Base-by-base conservation (phyloP, 331 rosid genomes). In the Phaseolus coccineus region DNA sequence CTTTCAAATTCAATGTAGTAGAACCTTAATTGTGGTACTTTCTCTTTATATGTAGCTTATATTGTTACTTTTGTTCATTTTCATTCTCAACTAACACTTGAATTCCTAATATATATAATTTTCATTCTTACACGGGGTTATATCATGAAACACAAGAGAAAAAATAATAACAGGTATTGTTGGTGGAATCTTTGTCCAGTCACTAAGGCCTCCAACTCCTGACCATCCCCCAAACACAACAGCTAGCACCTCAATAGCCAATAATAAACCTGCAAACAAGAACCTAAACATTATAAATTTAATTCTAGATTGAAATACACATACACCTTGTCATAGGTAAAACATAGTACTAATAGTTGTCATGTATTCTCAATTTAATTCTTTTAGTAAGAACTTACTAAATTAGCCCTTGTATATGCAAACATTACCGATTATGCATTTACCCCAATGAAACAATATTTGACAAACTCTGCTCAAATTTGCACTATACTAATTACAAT, bases 121-220 rank as follows among this genome's bases (percentile, higher is more conserved):
- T 35, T 35, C 58, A 62, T 52, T 40, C 74, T 72, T 78, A 92
- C 95, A 89, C 8, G 97, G 97, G 76, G 86, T 59, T 61, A 92
- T 30, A 84, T 92, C 97, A 88, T 92, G 95, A 75, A 90, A 92
- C 31, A 87, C 93, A 61, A 92, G 76, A 48, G 95, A 76, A 83
- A 88, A 92, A 51, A 90, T 87, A 52, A 90, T 87, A 51, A 87
- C 84, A 50, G 93, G 97, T 57, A 90, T 68, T 16, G 93, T 44
- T 55, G 83, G 61, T 40, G 93, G 89, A 53, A 87, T 76, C 56
- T 92, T 87, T 33, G 84, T 77, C 93, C 91, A 90, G 69, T 90
- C 86, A 79, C 86, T 82, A 64, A 37, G 77, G 58, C 77, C 91
- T 15, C 66, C 90, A 22, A 82, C 40, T 66, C 93, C 90, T 24